A percentile compares a stretch with the other conserved stretches of the same genome.
phyloP scores from a whole-genome alignment of 2,329 filamentous ascomycete species.

The Beauveria caledonica region DNA sequence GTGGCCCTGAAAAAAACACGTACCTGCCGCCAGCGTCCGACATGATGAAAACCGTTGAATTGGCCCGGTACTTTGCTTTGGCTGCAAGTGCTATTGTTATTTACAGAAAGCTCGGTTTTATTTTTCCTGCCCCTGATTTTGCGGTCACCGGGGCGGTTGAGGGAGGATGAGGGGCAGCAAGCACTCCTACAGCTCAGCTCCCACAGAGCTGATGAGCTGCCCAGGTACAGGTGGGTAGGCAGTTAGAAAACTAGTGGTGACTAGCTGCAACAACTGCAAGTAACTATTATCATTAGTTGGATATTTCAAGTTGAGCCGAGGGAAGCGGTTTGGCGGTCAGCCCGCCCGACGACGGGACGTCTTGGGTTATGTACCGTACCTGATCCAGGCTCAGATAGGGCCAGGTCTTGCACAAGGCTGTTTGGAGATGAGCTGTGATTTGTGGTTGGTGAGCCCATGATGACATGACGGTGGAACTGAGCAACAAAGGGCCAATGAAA shows the following conservation, averaged over 20 bases:
- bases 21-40: slow-evolving; percentile 25
- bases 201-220: not conserved
- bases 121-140: not conserved
- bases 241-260: no score
- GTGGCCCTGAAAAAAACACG: not conserved
- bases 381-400: no score
- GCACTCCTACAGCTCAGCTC: not conserved
- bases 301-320: no score
- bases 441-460: not conserved
- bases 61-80: not conserved
- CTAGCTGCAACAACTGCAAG: no score
- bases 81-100: not conserved
- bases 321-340: no score
- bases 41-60: slow-evolving; percentile 17
- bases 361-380: no score
- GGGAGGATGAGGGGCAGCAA: slow-evolving; percentile 6
- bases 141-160: not conserved
- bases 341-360: no score
- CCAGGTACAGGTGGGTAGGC: no score
- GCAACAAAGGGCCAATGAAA: not conserved
- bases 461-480: not conserved
- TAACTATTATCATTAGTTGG: no score
- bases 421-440: no score
- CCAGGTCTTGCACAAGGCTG: no score
- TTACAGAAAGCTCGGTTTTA: not conserved